phyloP scores from a whole-genome alignment of 73 alveolate species.

The Tetrahymena borealis region DNA sequence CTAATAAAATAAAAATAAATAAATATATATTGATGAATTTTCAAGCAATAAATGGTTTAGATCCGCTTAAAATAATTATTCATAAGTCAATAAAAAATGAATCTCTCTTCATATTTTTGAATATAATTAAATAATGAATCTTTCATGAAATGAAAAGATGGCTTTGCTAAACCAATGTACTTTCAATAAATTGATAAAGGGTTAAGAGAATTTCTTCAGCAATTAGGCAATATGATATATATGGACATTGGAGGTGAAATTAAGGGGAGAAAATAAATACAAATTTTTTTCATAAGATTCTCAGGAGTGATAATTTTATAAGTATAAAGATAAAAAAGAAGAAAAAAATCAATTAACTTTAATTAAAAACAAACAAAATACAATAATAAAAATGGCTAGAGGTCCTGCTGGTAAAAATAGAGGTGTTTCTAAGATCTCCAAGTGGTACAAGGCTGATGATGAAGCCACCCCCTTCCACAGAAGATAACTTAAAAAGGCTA shows the following conservation, averaged over 20 bases:
- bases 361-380: background rate
- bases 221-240: background rate
- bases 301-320: background rate
- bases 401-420: constrained; percentile 3
- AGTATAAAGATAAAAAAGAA: background rate
- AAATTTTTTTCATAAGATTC: background rate
- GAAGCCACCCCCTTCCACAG: constrained; percentile 37
- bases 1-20: too few species aligned
- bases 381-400: background rate
- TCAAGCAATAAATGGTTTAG: too few species aligned
- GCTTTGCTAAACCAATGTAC: too few species aligned
- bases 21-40: too few species aligned
- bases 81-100: too few species aligned
- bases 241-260: constrained; percentile 1
- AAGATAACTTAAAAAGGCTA: constrained; percentile 39
- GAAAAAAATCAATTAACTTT: background rate
- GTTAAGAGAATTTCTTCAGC: too few species aligned
- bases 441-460: constrained; percentile 47
- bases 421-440: constrained; percentile 3
- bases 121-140: too few species aligned
- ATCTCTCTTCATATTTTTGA: too few species aligned
- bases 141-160: too few species aligned
- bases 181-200: too few species aligned
- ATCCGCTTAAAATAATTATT: too few species aligned
- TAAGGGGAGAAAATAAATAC: background rate